Conservation (phyloP, 345 rosid species). For the Kandelia obovata region DNA sequence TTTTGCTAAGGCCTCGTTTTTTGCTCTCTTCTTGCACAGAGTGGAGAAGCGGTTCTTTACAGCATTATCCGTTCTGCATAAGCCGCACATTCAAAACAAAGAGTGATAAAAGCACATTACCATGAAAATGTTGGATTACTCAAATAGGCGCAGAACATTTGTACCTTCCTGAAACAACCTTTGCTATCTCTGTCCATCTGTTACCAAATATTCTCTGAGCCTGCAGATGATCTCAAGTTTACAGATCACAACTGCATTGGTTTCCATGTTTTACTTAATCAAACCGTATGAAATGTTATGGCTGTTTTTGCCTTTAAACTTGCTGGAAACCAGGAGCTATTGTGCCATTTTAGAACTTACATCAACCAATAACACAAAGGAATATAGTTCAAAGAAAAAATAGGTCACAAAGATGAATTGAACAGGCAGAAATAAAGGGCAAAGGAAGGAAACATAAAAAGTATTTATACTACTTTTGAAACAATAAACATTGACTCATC, state of each 20-base stretch:
- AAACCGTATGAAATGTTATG: constrained; percentile 5
- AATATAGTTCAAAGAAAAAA: neutral
- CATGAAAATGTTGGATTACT: neutral
- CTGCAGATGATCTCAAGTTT: constrained; percentile 41
- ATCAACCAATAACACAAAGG: constrained; percentile 7
- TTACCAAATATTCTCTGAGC: constrained; percentile 93
- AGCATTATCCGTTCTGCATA: constrained; percentile 91
- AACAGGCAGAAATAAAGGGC: neutral
- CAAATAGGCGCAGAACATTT: neutral
- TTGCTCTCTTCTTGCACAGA: constrained; percentile 95
- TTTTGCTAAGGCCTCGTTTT: constrained; percentile 80
- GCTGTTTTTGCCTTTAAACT: constrained; percentile 3
- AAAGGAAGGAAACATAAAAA: neutral
- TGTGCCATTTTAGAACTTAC: neutral
- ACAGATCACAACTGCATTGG: constrained; percentile 18
- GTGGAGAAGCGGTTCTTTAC: constrained; percentile 98
- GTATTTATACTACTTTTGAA: neutral
- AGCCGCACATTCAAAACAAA: constrained; percentile 8
- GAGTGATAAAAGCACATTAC: neutral
- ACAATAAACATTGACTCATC: constrained; percentile 1
- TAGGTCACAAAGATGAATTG: neutral
- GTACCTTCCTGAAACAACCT: constrained; percentile 99
- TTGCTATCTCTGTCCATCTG: constrained; percentile 98
- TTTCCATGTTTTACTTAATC: constrained; percentile 5
- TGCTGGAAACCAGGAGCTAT: no score